Base-by-base conservation (phyloP, 169 alveolate species). In the Eimeria sp. region DNA sequence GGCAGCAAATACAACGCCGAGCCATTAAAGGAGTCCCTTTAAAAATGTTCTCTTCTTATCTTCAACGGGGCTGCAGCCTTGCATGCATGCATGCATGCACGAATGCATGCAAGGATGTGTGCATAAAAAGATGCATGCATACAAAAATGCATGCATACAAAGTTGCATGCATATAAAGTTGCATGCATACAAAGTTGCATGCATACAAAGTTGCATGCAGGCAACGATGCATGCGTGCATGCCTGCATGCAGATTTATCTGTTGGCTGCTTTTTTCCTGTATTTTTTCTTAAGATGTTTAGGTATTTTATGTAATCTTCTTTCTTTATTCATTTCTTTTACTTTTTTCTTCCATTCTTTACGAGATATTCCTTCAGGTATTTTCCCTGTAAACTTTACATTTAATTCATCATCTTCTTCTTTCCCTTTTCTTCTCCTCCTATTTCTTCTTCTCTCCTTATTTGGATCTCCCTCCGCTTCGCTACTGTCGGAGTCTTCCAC, bases 301-400 rank as follows among this genome's bases (percentile, higher is more conserved):
- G 97, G 94, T 43, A 95, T 65, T 27, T 95, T 95, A 80, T 47
- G 61, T 34, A 75, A 34, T 45, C 97, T 70, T 58, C 78, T 78
- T 54, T 95, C 97, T 20, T 93, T 72, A 40, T 89, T 95, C 63
- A 89, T 76, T 51, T 95, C 96, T 83, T 96, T 96, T n/a, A 96
- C 96, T 57, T 63, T 40, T 34, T 96, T 82, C 80, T 96, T 96
- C 97, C 97, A 96, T 40, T 92, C 96, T 80, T 96, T 96, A 3
- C 80, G 16, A 34, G 30, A 43, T 57, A 96, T 40, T 1, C 96
- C 96, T 5, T 96, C 97, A 0, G 97, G 97, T 57, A 92, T 92
- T n/a, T 25, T 27, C 14, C 97, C 97, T 2, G 57, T 63, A 73
- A 91, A 89, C 27, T 78, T 51, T 20, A 22, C 25, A 49, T 84